Percentiles rank a stretch among this genome's conserved stretches.
These are phyloP conservation scores for Clitopilus passeckerianus DNA, from an alignment of 768 basidiomycete species.

Conservation along the genomic window DNA sequence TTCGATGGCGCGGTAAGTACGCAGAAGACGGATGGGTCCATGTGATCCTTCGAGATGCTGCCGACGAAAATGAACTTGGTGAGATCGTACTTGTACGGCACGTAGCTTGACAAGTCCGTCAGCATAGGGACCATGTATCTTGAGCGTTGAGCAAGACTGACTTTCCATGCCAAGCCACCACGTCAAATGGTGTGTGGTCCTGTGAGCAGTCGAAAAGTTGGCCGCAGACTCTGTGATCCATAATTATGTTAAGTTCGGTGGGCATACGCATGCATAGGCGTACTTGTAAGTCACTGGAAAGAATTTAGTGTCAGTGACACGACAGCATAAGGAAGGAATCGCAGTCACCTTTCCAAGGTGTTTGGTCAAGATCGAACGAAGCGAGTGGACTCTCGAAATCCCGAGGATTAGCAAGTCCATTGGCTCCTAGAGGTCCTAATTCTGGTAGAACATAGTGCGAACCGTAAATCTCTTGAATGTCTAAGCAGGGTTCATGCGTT, in stretches of 20 bases:
- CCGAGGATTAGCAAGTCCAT: conserved; percentile 60
- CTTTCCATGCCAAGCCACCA: conserved; percentile 71
- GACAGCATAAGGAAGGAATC: not conserved
- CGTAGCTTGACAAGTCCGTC: conserved; percentile 34
- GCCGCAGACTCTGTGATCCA: conserved; percentile 42
- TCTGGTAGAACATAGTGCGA: conserved; percentile 60
- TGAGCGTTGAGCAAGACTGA: conserved; percentile 20
- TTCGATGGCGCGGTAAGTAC: conserved; percentile 65
- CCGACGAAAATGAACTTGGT: conserved; percentile 62
- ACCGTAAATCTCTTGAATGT: conserved; percentile 62
- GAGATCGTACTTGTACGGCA: conserved; percentile 63
- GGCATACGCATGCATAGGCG: not conserved
- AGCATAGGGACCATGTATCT: not conserved
- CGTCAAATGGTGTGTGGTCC: conserved; percentile 67
- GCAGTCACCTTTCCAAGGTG: conserved; percentile 48
- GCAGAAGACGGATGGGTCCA: conserved; percentile 67
- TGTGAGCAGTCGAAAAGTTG: conserved; percentile 49
- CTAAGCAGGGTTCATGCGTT: conserved; percentile 19
- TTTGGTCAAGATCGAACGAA: conserved; percentile 61
- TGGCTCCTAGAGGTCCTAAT: conserved; percentile 59
- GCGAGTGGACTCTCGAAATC: conserved; percentile 67
- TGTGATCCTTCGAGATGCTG: conserved; percentile 63
- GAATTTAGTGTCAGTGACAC: not conserved
- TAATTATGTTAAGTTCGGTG: not conserved
- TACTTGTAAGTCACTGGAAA: conserved; percentile 45